These are phyloP conservation scores for Cryptococcus depauperatus DNA, from an alignment of 1,284 basidiomycete species.

Conservation along the genomic window DNA sequence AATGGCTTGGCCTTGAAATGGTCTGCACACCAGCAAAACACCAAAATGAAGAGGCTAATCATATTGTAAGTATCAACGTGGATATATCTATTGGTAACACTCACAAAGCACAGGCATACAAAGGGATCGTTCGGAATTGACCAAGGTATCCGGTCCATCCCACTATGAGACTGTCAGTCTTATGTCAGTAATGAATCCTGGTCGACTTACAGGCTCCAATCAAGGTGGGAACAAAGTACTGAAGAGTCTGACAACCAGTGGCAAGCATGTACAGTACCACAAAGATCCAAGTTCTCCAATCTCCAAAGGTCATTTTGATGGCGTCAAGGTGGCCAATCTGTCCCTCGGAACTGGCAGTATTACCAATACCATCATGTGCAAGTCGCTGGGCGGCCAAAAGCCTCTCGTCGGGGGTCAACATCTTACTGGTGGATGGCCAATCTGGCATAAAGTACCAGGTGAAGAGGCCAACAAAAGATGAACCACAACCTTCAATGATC, in stretches of 20 bases:
- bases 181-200: not conserved
- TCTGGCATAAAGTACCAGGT: conserved; percentile 40
- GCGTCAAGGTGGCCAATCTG: conserved; percentile 41
- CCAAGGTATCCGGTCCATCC: conserved; percentile 43
- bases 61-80: too few species aligned
- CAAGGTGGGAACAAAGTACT: conserved; percentile 48
- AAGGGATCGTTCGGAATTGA: conserved; percentile 49
- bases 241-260: conserved; percentile 47
- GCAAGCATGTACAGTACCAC: conserved; percentile 43
- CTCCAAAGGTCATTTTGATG: conserved; percentile 37
- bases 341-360: conserved; percentile 28
- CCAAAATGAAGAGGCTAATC: conserved; percentile 37
- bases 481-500: conserved; percentile 39
- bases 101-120: conserved; percentile 41
- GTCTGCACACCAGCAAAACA: conserved; percentile 47
- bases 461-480: conserved; percentile 28
- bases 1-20: conserved; percentile 42
- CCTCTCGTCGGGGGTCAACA: conserved; percentile 45
- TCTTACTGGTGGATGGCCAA: conserved; percentile 45
- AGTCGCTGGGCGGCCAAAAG: conserved; percentile 46
- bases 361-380: conserved; percentile 42
- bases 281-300: conserved; percentile 38
- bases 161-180: conserved; percentile 14
- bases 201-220: conserved; percentile 27
- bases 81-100: not conserved